Percentiles rank a stretch among this genome's conserved stretches.
phyloP scores from a whole-genome alignment of 2,329 filamentous ascomycete genomes.

The Colletotrichum sp. region DNA sequence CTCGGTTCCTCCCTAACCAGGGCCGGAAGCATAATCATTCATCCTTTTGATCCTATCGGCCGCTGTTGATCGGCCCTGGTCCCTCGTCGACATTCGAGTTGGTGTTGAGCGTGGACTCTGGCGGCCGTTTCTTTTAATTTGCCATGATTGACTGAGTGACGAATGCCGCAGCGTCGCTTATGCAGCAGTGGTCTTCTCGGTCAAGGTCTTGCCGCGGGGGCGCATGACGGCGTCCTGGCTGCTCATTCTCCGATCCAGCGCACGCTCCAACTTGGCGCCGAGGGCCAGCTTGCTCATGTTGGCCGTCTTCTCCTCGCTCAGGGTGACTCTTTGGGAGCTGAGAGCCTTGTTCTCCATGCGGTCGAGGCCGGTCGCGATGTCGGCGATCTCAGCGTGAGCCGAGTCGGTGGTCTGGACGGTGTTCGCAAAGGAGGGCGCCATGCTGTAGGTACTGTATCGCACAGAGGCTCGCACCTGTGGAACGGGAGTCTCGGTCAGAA shows the following conservation, averaged over 20 bases:
- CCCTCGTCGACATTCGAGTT: background rate
- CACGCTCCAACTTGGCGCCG: conserved; percentile 88
- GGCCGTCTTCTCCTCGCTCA: conserved; percentile 80
- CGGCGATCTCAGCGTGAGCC: conserved; percentile 61
- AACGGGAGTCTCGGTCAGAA: conserved; percentile 1
- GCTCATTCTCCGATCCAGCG: conserved; percentile 84
- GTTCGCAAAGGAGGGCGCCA: conserved; percentile 64
- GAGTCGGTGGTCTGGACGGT: conserved; percentile 60
- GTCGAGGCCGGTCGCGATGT: conserved; percentile 80
- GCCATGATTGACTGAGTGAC: background rate
- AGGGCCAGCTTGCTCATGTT: conserved; percentile 86
- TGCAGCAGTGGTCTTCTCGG: conserved; percentile 34
- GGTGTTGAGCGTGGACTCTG: background rate
- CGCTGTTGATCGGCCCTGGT: background rate
- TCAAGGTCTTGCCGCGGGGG: conserved; percentile 45
- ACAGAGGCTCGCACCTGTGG: conserved; percentile 57
- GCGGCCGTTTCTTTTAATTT: background rate
- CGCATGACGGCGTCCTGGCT: conserved; percentile 89
- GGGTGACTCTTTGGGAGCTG: conserved; percentile 78
- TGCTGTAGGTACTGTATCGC: conserved; percentile 66
- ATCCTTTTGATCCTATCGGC: background rate
- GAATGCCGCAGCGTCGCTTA: background rate
- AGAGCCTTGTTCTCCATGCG: conserved; percentile 91
- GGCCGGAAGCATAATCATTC: background rate
- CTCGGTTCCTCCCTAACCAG: background rate